Conservation (phyloP, 306 rosid species). For the Acacia melanoxylon region DNA sequence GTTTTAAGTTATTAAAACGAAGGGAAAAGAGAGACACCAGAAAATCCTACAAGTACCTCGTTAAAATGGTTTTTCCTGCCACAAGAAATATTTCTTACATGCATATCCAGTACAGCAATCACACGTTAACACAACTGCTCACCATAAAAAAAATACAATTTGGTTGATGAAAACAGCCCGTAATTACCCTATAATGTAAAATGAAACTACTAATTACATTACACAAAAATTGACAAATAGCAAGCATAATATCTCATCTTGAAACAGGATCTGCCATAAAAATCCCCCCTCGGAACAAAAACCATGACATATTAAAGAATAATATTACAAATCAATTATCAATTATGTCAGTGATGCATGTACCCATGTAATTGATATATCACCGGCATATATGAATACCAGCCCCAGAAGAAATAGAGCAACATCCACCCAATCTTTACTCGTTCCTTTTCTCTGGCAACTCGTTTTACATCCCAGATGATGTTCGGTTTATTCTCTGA, state of each 20-base stretch:
- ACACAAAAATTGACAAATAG: constrained; percentile 24
- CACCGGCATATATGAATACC: constrained; percentile 22
- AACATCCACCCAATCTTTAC: constrained; percentile 11
- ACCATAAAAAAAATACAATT: neutral
- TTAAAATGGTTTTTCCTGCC: neutral
- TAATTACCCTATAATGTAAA: constrained; percentile 18
- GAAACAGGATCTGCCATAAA: constrained; percentile 17
- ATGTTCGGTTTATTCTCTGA: constrained; percentile 82
- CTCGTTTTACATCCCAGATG: constrained; percentile 61
- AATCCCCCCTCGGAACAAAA: constrained; percentile 26
- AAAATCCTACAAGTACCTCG: neutral
- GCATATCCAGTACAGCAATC: neutral
- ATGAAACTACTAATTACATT: constrained; percentile 41
- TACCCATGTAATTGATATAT: constrained; percentile 15
- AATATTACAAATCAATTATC: constrained; percentile 40
- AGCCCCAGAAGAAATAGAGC: constrained; percentile 25
- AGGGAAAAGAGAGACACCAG: neutral
- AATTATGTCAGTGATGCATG: constrained; percentile 13
- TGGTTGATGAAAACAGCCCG: neutral
- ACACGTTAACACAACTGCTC: neutral
- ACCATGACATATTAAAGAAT: constrained; percentile 32
- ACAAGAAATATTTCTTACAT: neutral
- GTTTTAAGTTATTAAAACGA: neutral
- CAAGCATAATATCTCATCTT: constrained; percentile 16
- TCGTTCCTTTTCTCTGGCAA: constrained; percentile 22